A percentile compares a stretch with the other conserved stretches of the same genome.
Evolutionary conservation across 345 rosid genomes (phyloP).

Genomic region (Dipteronia dyeriana): DNA sequence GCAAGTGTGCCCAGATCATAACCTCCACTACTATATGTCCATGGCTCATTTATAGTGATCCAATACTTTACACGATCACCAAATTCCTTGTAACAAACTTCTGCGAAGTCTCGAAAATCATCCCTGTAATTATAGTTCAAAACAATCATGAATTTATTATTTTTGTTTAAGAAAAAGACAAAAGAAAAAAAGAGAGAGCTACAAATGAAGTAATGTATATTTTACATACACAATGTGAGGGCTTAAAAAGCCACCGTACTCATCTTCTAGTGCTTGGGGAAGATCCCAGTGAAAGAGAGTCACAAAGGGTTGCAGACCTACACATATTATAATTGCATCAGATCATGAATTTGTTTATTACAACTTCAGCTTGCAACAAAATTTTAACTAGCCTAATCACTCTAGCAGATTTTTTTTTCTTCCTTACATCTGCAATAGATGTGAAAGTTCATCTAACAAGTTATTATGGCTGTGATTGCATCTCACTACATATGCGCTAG

Average conservation of each 20-base stretch:
- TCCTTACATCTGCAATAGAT: too few species aligned
- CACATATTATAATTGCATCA: too few species aligned
- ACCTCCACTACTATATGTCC: neutral
- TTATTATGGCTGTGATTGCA: too few species aligned
- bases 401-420: too few species aligned
- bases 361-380: too few species aligned
- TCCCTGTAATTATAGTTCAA: conserved; percentile 6
- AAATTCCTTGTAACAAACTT: conserved; percentile 29
- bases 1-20: conserved; percentile 3
- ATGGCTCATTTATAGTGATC: conserved; percentile 29
- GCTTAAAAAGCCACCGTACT: conserved; percentile 33
- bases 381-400: too few species aligned
- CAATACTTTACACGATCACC: conserved; percentile 35
- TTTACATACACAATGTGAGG: conserved; percentile 31
- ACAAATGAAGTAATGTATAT: too few species aligned
- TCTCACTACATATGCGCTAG: too few species aligned
- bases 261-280: conserved; percentile 37
- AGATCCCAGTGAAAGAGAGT: conserved; percentile 38
- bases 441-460: too few species aligned
- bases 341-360: too few species aligned
- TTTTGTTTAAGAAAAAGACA: neutral
- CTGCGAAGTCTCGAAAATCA: conserved; percentile 18
- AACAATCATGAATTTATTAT: neutral
- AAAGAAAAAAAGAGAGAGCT: neutral
- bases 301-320: conserved; percentile 36